Percentiles rank a stretch among this genome's conserved stretches.
Conservation (phyloP, 441 rosid genomes). For the Brassica hybrid region DNA sequence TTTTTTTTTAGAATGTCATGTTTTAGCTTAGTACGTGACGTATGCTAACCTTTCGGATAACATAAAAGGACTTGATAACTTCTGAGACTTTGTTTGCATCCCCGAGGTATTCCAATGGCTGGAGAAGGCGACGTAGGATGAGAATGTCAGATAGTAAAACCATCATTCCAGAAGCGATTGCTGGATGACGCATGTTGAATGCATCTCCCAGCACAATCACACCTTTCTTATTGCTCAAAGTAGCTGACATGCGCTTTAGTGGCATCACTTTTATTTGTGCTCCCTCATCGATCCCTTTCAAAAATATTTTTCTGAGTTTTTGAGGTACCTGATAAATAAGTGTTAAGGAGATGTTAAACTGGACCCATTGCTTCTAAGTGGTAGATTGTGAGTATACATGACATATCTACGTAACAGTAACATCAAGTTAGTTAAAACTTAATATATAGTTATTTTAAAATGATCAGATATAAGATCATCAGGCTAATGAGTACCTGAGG, state of each 20-base stretch:
- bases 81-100: constrained; percentile 46
- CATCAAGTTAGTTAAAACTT: neutral
- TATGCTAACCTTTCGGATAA: constrained; percentile 56
- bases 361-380: neutral
- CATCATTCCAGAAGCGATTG: constrained; percentile 63
- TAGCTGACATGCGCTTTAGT: constrained; percentile 47
- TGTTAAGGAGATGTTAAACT: neutral
- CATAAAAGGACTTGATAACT: constrained; percentile 55
- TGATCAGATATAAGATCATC: neutral
- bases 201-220: constrained; percentile 71
- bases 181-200: constrained; percentile 72
- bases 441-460: neutral
- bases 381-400: neutral
- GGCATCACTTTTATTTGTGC: constrained; percentile 39
- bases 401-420: constrained; percentile 1
- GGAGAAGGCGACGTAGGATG: constrained; percentile 57
- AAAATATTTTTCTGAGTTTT: constrained; percentile 50
- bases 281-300: constrained; percentile 55
- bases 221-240: constrained; percentile 54
- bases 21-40: neutral
- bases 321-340: constrained; percentile 44
- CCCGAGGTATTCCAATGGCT: constrained; percentile 46
- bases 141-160: constrained; percentile 60
- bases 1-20: neutral
- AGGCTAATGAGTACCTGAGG: constrained; percentile 60